Conservation (phyloP, 495 filamentous ascomycete species). For the Aspergillus steynii region DNA sequence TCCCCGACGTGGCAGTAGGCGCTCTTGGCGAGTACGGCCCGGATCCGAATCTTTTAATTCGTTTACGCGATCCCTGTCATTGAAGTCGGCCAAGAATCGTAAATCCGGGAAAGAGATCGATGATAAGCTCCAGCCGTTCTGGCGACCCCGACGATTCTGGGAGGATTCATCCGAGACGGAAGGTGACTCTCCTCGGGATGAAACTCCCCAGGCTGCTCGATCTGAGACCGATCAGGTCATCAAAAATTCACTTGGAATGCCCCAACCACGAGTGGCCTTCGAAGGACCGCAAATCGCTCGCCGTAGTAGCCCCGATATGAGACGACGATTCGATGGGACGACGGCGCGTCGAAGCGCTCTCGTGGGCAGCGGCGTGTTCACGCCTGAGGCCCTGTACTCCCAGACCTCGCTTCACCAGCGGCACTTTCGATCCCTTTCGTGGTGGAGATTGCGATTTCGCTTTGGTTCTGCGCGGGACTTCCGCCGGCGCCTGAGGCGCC, state of each 20-base stretch:
- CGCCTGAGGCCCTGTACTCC: constrained; percentile 28
- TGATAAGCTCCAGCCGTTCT: constrained; percentile 73
- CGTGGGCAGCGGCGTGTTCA: constrained; percentile 33
- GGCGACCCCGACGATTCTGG: constrained; percentile 75
- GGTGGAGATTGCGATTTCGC: constrained; percentile 51
- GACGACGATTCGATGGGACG: constrained; percentile 26
- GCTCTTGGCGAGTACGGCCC: constrained; percentile 57
- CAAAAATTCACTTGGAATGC: constrained; percentile 54
- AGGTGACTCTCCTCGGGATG: constrained; percentile 36
- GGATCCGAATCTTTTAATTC: constrained; percentile 54
- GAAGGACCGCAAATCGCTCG: constrained; percentile 38
- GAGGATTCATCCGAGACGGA: constrained; percentile 60
- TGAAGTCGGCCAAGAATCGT: constrained; percentile 47
- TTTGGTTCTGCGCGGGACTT: constrained; percentile 54
- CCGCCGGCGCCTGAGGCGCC: constrained; percentile 53
- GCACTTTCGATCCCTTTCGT: constrained; percentile 45
- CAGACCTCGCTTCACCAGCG: constrained; percentile 34
- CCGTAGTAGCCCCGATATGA: constrained; percentile 45
- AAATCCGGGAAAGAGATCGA: constrained; percentile 46
- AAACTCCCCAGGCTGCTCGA: constrained; percentile 21
- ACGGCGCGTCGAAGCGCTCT: constrained; percentile 25
- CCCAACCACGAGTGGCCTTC: constrained; percentile 54
- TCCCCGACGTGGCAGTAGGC: constrained; percentile 56
- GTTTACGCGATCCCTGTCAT: constrained; percentile 42
- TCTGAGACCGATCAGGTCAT: constrained; percentile 32